Evolutionary conservation across 306 rosid species (phyloP), one percentile per base, ranked within the genome.

Genomic region (Vigna reflexopilosa): DNA sequence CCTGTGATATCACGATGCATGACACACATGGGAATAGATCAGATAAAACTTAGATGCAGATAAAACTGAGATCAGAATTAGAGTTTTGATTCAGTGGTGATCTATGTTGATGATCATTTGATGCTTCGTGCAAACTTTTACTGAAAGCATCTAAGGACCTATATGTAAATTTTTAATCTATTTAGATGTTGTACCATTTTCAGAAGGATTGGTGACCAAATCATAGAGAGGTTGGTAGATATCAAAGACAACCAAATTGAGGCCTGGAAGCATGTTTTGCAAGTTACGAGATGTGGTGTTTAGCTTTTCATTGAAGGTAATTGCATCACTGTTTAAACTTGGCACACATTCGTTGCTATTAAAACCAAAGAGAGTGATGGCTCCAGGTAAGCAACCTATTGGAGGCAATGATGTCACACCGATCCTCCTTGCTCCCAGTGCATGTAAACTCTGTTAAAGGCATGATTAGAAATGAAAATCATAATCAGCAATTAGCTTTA

Each of bases 351-450:
- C 55, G 22, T 86, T 83, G 85, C 81, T 80, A 2, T 15, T 83
- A 14, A 15, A 22, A 1, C 91, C 95, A 78, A 86, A 92, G 19
- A 90, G 48, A 40, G 97, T 88, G 38, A 88, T 89, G 50, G 85
- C 59, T 44, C 85, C 82, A 3, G 97, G 97, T 1, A 88, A 38
- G 79, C 94, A 90, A 16, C 97, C 97, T 0, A 86, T 69, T 48
- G 98, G 94, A 38, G 96, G 89, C 22, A 91, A 70, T 74, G 89
- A 56, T 42, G 91, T 81, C 56, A 93, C 94, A 47, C 94, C 96
- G 24, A 90, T 86, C 71, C 19, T 90, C 86, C 98, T 80, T 56
- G 94, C 94, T 77, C 96, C 94, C 77, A 88, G 13, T 51, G 84
- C 85, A 83, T 90, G 88, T 44, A 93, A 66, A 13, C 74, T 64